Percentiles rank a stretch among this genome's conserved stretches.
These are phyloP conservation scores for Trichocomaceae sp. DNA, from an alignment of 2,329 filamentous ascomycete genomes.

Conservation along the genomic window DNA sequence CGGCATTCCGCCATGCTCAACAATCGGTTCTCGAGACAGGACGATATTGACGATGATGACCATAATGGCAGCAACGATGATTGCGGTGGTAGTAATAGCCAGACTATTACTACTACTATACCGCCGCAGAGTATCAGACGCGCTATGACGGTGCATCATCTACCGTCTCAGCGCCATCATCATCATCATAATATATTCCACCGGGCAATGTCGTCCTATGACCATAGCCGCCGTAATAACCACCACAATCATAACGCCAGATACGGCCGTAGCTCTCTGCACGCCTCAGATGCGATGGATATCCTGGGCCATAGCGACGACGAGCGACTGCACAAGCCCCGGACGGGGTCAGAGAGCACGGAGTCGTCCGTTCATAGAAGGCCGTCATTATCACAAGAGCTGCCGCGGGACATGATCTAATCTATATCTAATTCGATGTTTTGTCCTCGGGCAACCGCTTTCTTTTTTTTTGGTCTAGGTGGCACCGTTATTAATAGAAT, in stretches of 20 bases:
- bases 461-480: not conserved
- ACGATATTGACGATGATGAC: conserved; percentile 8
- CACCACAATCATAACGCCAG: not conserved
- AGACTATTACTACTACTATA: too few species aligned
- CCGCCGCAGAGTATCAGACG: not conserved
- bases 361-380: not conserved
- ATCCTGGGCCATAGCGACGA: conserved; percentile 14
- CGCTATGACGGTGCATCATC: not conserved
- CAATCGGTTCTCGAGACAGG: conserved; percentile 28
- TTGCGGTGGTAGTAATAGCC: too few species aligned
- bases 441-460: not conserved
- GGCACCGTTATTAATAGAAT: not conserved
- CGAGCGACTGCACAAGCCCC: not conserved
- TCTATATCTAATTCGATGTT: not conserved
- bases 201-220: conserved; percentile 1
- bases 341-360: not conserved
- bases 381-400: not conserved
- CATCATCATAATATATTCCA: not conserved
- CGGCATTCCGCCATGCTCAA: conserved; percentile 29
- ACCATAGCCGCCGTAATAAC: not conserved
- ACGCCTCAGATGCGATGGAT: conserved; percentile 9
- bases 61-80: not conserved
- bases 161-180: not conserved
- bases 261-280: not conserved
- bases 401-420: conserved; percentile 9